phyloP scores from a whole-genome alignment of 345 rosid genomes.

The Mallotus nudiflorus region DNA sequence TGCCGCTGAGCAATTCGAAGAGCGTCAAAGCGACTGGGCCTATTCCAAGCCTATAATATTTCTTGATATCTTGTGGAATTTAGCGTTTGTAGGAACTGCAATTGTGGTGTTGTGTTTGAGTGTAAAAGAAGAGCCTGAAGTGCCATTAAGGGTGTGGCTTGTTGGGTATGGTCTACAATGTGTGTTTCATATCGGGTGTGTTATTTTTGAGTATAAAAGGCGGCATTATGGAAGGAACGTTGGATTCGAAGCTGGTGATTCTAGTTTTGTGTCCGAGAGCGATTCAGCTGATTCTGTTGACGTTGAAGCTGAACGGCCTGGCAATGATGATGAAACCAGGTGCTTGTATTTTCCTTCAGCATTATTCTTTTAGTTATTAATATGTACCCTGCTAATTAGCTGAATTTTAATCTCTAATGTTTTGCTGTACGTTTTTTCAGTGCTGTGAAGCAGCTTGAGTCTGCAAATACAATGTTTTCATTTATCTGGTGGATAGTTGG shows the following conservation, averaged over 20 bases:
- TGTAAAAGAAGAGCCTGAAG: slow-evolving; percentile 49
- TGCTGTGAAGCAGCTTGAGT: slow-evolving; percentile 52
- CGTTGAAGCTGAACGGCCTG: slow-evolving; percentile 25
- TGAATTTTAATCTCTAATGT: too few relatives aligned
- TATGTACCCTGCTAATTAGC: too few relatives aligned
- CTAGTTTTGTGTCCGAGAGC: slow-evolving; percentile 29
- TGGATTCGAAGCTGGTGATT: slow-evolving; percentile 18
- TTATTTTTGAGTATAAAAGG: slow-evolving; percentile 52
- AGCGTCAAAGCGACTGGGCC: slow-evolving; percentile 76
- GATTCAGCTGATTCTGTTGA: slow-evolving; percentile 40
- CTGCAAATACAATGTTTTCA: slow-evolving; percentile 78
- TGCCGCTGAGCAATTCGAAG: slow-evolving; percentile 94
- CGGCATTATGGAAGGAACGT: slow-evolving; percentile 33
- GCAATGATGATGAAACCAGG: slow-evolving; percentile 49
- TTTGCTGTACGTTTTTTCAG: slow-evolving; percentile 33
- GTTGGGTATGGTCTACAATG: slow-evolving; percentile 68
- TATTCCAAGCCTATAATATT: slow-evolving; percentile 67
- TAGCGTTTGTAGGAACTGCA: slow-evolving; percentile 52
- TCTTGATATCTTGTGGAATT: slow-evolving; percentile 73
- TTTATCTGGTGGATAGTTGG: slow-evolving; percentile 90
- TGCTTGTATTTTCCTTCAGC: not conserved
- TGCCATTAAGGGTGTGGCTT: slow-evolving; percentile 77
- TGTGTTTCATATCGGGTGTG: slow-evolving; percentile 62
- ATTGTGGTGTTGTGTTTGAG: slow-evolving; percentile 50
- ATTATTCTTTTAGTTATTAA: not conserved